These are phyloP conservation scores for Tricholoma saponaceum DNA, from an alignment of 768 basidiomycete species.

Conservation along the genomic window DNA sequence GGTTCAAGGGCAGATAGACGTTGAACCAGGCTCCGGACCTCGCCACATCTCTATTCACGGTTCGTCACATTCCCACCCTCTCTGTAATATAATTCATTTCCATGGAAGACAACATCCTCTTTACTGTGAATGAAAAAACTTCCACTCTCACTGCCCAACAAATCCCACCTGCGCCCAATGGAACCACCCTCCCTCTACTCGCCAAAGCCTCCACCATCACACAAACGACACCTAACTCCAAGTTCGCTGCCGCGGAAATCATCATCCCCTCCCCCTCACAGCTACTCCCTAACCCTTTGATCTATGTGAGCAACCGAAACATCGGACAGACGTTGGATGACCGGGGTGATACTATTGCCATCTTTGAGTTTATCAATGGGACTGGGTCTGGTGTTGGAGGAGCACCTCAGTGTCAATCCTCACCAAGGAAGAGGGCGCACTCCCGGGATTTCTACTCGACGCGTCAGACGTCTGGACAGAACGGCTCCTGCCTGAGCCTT, in stretches of 20 bases:
- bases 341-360: conserved; percentile 53
- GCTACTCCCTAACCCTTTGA: conserved; percentile 40
- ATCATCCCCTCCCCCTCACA: conserved; percentile 41
- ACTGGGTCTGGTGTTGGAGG: conserved; percentile 2
- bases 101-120: conserved; percentile 41
- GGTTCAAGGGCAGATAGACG: conserved; percentile 59
- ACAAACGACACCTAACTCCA: conserved; percentile 30
- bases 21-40: conserved; percentile 63
- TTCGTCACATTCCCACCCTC: conserved; percentile 5
- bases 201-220: conserved; percentile 44
- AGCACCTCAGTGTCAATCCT: not conserved
- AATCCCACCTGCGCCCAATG: conserved; percentile 45
- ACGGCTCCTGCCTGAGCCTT: conserved; percentile 26
- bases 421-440: not conserved
- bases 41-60: conserved; percentile 41
- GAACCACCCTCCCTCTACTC: conserved; percentile 39
- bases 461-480: not conserved
- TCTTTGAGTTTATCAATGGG: conserved; percentile 39
- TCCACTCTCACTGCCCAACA: conserved; percentile 49
- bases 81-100: not conserved
- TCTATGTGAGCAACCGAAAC: conserved; percentile 59
- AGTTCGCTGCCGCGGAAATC: conserved; percentile 51
- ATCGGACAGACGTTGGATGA: conserved; percentile 39
- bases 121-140: conserved; percentile 47
- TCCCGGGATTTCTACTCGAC: not conserved